A percentile compares a stretch with the other conserved stretches of the same genome.
These are phyloP conservation scores for Apostasia ramifera DNA, from an alignment of 106 monocot species.

Conservation along the genomic window DNA sequence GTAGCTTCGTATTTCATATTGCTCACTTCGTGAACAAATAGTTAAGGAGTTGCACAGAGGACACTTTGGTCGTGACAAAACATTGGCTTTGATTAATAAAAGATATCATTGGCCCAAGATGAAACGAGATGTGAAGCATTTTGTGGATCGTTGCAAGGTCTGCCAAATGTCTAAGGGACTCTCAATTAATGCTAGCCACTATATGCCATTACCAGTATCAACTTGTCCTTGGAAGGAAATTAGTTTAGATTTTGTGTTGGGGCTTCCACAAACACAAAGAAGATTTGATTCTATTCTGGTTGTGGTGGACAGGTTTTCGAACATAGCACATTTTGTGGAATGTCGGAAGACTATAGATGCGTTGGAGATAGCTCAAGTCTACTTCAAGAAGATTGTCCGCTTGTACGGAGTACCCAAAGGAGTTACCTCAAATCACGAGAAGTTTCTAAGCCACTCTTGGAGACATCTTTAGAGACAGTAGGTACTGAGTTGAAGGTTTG, in stretches of 20 bases:
- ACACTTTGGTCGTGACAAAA: conserved; percentile 12
- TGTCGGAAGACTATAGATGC: conserved; percentile 1
- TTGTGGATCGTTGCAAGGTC: not conserved
- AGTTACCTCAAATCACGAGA: not conserved
- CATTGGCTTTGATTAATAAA: not conserved
- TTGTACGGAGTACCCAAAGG: not conserved
- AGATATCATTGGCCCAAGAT: conserved; percentile 5
- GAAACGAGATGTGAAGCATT: not conserved
- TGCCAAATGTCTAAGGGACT: not conserved
- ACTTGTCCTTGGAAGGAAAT: not conserved
- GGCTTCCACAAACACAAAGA: not conserved
- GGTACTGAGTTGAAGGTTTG: no score
- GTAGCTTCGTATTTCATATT: not conserved
- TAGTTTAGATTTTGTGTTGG: not conserved
- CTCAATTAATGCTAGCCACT: not conserved
- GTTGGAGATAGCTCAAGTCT: no score
- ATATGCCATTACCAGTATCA: not conserved
- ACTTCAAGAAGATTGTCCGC: not conserved
- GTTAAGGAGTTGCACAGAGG: not conserved
- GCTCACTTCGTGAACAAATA: not conserved
- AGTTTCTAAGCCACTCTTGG: not conserved
- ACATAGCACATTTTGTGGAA: conserved; percentile 3
- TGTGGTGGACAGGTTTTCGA: not conserved
- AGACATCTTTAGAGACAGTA: no score
- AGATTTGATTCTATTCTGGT: not conserved